Conservation (phyloP, 139 green algal genomes). For the Chlorella vulgaris region DNA sequence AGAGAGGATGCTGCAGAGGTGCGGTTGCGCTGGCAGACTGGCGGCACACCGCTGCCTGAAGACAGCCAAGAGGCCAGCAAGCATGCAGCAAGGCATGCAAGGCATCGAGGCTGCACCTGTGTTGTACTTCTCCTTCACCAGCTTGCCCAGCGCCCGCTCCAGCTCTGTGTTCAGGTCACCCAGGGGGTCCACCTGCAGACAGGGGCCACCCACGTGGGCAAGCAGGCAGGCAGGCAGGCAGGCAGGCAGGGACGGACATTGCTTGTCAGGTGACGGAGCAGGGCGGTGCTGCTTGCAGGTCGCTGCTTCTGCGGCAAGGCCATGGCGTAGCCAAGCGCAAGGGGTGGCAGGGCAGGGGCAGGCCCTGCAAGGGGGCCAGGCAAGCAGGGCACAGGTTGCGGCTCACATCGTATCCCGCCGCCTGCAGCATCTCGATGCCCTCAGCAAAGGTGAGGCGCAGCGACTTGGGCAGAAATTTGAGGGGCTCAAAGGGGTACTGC, state of each 20-base stretch:
- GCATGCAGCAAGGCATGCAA: neutral
- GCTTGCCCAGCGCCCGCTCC: conserved; percentile 85
- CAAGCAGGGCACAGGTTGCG: neutral
- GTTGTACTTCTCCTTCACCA: conserved; percentile 82
- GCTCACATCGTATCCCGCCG: conserved; percentile 63
- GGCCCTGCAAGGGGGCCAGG: neutral
- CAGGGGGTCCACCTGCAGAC: conserved; percentile 75
- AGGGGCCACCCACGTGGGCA: neutral
- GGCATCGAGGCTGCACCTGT: neutral
- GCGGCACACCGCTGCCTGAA: too few species aligned
- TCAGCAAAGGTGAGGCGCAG: conserved; percentile 90
- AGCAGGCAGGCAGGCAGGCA: neutral
- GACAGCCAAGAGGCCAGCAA: too few species aligned
- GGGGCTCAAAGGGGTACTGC: conserved; percentile 92
- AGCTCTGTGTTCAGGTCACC: conserved; percentile 94
- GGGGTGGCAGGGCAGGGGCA: neutral
- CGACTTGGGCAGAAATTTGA: conserved; percentile 80
- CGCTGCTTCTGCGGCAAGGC: neutral
- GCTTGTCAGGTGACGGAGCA: neutral
- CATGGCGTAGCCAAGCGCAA: neutral
- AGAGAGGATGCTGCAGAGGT: too few species aligned
- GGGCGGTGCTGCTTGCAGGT: neutral
- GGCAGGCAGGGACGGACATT: neutral
- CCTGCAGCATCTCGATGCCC: conserved; percentile 91
- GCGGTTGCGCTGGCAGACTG: too few species aligned